Conservation (phyloP, 2,329 filamentous ascomycete genomes). For the Chrysoporthe puriensis region DNA sequence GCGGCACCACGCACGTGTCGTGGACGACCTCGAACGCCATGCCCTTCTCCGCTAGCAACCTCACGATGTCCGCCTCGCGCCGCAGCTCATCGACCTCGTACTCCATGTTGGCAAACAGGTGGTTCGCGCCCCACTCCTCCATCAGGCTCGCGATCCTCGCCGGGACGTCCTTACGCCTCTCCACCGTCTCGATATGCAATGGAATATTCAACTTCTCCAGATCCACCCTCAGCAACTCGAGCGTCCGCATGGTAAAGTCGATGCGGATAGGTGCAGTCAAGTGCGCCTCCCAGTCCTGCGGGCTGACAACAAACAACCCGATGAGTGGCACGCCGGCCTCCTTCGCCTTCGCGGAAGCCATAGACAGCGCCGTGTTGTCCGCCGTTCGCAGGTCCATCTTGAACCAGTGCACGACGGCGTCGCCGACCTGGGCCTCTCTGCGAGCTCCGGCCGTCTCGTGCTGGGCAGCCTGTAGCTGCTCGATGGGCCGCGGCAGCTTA, state of each 20-base stretch:
- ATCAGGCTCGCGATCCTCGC: conserved; percentile 66
- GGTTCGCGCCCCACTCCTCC: conserved; percentile 71
- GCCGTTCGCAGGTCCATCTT: conserved; percentile 75
- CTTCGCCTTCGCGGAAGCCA: conserved; percentile 61
- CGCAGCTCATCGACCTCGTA: conserved; percentile 91
- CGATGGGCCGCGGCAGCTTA: conserved; percentile 72
- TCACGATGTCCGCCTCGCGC: conserved; percentile 71
- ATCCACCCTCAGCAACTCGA: conserved; percentile 67
- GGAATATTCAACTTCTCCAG: conserved; percentile 75
- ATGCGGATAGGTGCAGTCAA: conserved; percentile 72
- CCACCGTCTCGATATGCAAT: conserved; percentile 72
- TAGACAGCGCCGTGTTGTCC: conserved; percentile 74
- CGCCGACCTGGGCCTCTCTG: conserved; percentile 53
- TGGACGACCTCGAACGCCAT: conserved; percentile 74
- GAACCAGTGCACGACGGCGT: conserved; percentile 86
- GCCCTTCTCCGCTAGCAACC: conserved; percentile 61
- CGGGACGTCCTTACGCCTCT: conserved; percentile 65
- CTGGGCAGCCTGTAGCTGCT: conserved; percentile 65
- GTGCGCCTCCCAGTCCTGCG: conserved; percentile 84
- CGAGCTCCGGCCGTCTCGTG: conserved; percentile 61
- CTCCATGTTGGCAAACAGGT: conserved; percentile 83
- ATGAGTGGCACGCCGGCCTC: conserved; percentile 65
- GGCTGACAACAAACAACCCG: conserved; percentile 77
- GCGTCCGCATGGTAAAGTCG: conserved; percentile 77
- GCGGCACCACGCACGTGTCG: conserved; percentile 82